Conservation (phyloP, 768 basidiomycete species). For the Melanogaster broomeanus region DNA sequence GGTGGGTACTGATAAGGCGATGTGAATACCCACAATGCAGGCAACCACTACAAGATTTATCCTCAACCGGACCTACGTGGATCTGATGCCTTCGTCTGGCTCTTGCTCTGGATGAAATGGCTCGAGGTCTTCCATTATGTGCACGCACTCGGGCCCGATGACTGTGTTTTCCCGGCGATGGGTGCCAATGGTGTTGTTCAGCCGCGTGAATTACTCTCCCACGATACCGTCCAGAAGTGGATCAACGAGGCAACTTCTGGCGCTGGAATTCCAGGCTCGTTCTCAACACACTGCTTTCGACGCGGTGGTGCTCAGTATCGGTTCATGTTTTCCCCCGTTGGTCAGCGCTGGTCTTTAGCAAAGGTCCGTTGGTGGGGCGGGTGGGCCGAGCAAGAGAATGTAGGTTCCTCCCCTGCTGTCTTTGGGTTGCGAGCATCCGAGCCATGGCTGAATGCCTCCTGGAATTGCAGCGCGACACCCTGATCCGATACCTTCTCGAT, state of each 20-base stretch:
- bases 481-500: constrained; percentile 25
- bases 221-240: constrained; percentile 21
- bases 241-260: constrained; percentile 16
- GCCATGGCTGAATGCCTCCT: too few relatives aligned
- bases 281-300: constrained; percentile 30
- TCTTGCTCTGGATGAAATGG: constrained; percentile 3
- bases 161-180: constrained; percentile 26
- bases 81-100: neutral
- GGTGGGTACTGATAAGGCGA: neutral
- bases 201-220: constrained; percentile 21
- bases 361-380: too few relatives aligned
- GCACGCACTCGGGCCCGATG: constrained; percentile 7
- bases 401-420: too few relatives aligned
- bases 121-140: neutral
- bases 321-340: constrained; percentile 18
- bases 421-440: too few relatives aligned
- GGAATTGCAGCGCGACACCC: constrained; percentile 5
- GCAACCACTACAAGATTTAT: constrained; percentile 1
- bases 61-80: neutral
- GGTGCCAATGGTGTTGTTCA: constrained; percentile 23
- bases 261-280: constrained; percentile 8
- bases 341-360: too few relatives aligned
- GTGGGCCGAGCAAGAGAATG: too few relatives aligned
- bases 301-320: constrained; percentile 29
- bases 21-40: neutral